phyloP scores from a whole-genome alignment of 2,329 filamentous ascomycete species.

The Coniochaeta hoffmannii region DNA sequence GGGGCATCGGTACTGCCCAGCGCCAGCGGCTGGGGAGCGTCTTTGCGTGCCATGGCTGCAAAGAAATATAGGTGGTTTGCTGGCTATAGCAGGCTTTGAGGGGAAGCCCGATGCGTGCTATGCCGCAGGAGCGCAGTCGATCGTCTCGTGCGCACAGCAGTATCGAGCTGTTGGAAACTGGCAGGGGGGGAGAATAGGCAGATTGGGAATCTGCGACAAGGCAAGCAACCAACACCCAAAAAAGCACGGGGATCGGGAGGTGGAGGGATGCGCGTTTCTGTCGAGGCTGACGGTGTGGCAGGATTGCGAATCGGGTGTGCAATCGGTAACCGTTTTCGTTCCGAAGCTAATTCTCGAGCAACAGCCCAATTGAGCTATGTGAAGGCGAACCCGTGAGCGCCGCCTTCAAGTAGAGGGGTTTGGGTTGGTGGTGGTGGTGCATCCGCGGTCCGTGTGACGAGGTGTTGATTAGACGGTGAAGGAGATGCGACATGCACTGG shows the following conservation, averaged over 20 bases:
- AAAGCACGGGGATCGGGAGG: background rate
- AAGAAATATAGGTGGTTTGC: constrained; percentile 8
- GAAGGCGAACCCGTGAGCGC: background rate
- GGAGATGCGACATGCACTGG: background rate
- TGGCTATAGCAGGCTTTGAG: constrained; percentile 20
- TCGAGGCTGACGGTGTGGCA: background rate
- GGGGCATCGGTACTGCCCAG: constrained; percentile 33
- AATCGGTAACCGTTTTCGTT: background rate
- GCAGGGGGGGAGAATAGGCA: constrained; percentile 22
- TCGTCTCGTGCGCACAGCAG: constrained; percentile 25
- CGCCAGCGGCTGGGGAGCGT: constrained; percentile 50
- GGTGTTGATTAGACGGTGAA: background rate
- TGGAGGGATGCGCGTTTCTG: background rate
- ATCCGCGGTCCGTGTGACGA: background rate
- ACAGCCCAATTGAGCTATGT: background rate
- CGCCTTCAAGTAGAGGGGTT: background rate
- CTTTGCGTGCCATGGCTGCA: constrained; percentile 47
- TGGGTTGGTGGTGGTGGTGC: background rate
- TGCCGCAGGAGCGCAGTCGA: constrained; percentile 24
- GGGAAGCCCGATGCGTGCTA: constrained; percentile 21
- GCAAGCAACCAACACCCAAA: constrained; percentile 10
- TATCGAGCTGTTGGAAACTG: constrained; percentile 26
- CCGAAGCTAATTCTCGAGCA: background rate
- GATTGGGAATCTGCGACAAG: constrained; percentile 27
- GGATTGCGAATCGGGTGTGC: background rate